Evolutionary conservation across 139 green algal genomes (phyloP).

Genomic region (Ettlia oleoabundans): DNA sequence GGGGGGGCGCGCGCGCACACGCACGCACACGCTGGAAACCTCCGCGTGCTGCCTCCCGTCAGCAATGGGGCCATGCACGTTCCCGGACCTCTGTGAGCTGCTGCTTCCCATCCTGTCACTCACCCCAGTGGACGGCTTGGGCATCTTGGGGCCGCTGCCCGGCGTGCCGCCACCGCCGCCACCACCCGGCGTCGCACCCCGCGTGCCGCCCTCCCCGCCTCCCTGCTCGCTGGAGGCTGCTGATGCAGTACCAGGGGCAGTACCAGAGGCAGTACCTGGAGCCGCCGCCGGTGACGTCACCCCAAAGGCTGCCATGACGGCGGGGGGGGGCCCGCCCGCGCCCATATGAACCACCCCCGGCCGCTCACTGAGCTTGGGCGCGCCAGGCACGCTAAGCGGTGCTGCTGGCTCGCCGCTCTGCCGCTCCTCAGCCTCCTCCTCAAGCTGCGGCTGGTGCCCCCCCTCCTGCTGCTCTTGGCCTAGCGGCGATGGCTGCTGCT

Average conservation of each 20-base stretch:
- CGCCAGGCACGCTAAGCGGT: neutral
- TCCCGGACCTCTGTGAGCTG: no score
- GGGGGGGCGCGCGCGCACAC: neutral
- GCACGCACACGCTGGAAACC: neutral
- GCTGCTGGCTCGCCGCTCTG: neutral
- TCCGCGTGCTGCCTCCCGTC: no score
- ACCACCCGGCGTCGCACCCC: neutral
- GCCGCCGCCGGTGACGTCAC: neutral
- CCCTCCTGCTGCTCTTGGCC: neutral
- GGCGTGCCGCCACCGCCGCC: neutral
- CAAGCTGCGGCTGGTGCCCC: neutral
- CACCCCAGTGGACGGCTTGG: slow-evolving; percentile 9
- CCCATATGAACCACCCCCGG: neutral
- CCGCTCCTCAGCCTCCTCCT: neutral
- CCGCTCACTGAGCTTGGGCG: neutral
- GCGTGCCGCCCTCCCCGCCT: neutral
- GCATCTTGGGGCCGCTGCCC: neutral
- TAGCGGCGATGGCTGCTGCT: neutral
- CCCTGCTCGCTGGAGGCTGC: neutral
- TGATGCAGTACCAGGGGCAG: neutral
- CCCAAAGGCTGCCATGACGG: slow-evolving; percentile 21
- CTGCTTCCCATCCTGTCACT: neutral
- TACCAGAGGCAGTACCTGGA: neutral
- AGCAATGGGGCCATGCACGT: no score
- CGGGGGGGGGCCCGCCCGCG: neutral